A percentile compares a stretch with the other conserved stretches of the same genome.
phyloP scores from a whole-genome alignment of 305 asterid species.

The Solanum hybrid region DNA sequence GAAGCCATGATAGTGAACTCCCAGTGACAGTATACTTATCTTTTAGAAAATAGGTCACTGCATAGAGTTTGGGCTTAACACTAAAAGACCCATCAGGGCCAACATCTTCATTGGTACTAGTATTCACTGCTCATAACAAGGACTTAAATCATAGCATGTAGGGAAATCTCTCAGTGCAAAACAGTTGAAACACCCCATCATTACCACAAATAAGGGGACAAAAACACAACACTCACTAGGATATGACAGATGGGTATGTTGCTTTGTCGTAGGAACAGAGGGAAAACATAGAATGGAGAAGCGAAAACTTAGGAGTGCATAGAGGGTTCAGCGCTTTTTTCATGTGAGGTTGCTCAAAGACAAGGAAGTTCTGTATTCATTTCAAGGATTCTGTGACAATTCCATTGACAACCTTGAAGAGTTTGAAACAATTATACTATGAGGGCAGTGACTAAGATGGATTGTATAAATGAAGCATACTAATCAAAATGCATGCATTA shows the following conservation, averaged over 20 bases:
- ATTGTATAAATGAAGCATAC: not conserved
- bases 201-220: not conserved
- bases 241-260: not conserved
- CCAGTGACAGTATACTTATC: not conserved
- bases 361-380: not conserved
- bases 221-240: not conserved
- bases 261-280: not conserved
- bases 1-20: not conserved
- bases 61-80: not conserved
- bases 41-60: not conserved
- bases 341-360: not conserved
- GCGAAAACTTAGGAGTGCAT: not conserved
- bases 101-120: not conserved
- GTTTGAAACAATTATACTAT: not conserved
- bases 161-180: not conserved
- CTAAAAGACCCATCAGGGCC: not conserved
- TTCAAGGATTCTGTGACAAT: not conserved
- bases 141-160: not conserved
- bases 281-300: not conserved
- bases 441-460: not conserved
- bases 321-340: not conserved
- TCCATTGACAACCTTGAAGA: not conserved
- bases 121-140: not conserved
- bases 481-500: not conserved
- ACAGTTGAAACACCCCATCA: not conserved